Conservation (phyloP, 306 rosid genomes). For the Castanea crenata region DNA sequence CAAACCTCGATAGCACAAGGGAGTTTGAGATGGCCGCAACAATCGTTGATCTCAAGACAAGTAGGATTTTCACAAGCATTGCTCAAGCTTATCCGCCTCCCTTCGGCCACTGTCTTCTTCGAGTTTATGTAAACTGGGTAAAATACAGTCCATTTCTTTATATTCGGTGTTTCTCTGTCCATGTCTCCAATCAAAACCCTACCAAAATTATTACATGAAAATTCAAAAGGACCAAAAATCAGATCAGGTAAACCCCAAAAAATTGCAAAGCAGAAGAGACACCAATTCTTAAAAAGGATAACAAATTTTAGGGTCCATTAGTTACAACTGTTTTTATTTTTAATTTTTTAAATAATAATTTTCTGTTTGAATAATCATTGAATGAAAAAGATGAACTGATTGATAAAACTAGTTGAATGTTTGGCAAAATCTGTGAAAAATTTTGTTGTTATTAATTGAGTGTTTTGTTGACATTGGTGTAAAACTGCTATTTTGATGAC, state of each 20-base stretch:
- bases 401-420: no score
- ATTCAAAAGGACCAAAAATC: neutral
- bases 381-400: no score
- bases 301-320: no score
- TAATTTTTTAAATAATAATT: no score
- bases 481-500: no score
- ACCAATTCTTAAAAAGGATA: neutral
- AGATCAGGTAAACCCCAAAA: neutral
- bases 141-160: conserved; percentile 74
- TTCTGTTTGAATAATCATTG: no score
- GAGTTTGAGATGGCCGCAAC: conserved; percentile 69
- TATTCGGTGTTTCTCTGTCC: conserved; percentile 56
- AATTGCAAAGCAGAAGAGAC: neutral
- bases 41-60: conserved; percentile 81
- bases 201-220: neutral
- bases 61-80: conserved; percentile 87
- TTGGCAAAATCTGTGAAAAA: no score
- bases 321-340: no score
- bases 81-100: conserved; percentile 62
- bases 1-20: conserved; percentile 79
- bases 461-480: no score
- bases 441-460: no score
- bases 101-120: conserved; percentile 82
- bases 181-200: conserved; percentile 32
- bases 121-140: conserved; percentile 88